phyloP scores from a whole-genome alignment of 257 asterid species.

The Lavandula angustifolia region DNA sequence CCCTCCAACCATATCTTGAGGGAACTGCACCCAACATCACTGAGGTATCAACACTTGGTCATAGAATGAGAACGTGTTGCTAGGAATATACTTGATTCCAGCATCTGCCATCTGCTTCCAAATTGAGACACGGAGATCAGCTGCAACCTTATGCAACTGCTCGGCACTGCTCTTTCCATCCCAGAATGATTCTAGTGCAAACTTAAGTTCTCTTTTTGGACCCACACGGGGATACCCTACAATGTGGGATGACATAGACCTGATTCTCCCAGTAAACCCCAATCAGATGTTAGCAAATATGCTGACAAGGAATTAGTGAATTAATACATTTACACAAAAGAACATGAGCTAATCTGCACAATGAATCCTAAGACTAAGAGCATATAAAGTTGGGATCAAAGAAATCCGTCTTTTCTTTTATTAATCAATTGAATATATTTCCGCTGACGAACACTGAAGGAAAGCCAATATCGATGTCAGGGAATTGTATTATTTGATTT shows the following conservation, averaged over 20 bases:
- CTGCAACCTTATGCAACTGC: conserved; percentile 63
- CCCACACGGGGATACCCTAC: conserved; percentile 89
- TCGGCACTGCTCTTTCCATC: conserved; percentile 69
- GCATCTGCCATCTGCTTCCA: conserved; percentile 87
- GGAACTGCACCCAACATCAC: conserved; percentile 90
- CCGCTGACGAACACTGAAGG: too few relatives aligned
- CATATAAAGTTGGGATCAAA: background rate
- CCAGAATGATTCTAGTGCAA: conserved; percentile 86
- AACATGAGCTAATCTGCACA: background rate
- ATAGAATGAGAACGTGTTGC: conserved; percentile 85
- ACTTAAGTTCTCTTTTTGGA: conserved; percentile 60
- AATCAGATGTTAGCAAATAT: background rate
- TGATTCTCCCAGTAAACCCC: conserved; percentile 30
- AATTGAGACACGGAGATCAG: conserved; percentile 60
- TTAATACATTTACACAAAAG: background rate
- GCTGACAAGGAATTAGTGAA: background rate
- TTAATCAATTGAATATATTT: too few relatives aligned
- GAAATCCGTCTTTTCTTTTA: background rate
- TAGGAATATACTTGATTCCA: conserved; percentile 80
- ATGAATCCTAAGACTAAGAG: background rate
- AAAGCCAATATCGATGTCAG: too few relatives aligned
- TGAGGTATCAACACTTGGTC: conserved; percentile 77
- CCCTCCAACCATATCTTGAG: conserved; percentile 66
- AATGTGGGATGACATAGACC: conserved; percentile 76
- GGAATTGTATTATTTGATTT: background rate